Percentiles rank a stretch among this genome's conserved stretches.
These are phyloP conservation scores for Fusarium sp. DNA, from an alignment of 2,329 filamentous ascomycete species.

Conservation along the genomic window DNA sequence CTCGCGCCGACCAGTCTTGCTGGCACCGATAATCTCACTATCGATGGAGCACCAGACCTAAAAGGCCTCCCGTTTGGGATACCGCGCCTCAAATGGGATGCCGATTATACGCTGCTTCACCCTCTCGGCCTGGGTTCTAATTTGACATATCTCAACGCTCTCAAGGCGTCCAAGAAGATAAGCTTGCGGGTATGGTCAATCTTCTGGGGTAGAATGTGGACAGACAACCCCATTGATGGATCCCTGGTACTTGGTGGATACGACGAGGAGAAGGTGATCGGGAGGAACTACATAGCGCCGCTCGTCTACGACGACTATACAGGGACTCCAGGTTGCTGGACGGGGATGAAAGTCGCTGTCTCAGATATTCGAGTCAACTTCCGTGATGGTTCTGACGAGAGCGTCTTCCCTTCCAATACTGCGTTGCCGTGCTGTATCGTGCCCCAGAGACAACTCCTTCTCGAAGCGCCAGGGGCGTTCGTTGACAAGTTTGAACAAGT, in stretches of 20 bases:
- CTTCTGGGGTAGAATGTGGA: constrained; percentile 55
- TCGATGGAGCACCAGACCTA: constrained; percentile 16
- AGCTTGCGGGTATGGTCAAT: constrained; percentile 52
- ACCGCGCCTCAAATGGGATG: constrained; percentile 48
- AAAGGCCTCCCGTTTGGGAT: constrained; percentile 45
- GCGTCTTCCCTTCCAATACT: constrained; percentile 46
- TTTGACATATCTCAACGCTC: constrained; percentile 49
- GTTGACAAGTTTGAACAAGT: too few relatives aligned
- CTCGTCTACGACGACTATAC: constrained; percentile 39
- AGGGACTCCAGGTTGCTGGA: constrained; percentile 36
- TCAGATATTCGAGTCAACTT: constrained; percentile 47
- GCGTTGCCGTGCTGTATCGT: constrained; percentile 48
- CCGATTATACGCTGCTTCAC: constrained; percentile 50
- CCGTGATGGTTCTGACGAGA: constrained; percentile 46
- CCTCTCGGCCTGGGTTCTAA: constrained; percentile 50
- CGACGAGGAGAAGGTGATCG: constrained; percentile 51
- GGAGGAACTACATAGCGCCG: constrained; percentile 47
- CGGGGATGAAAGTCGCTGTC: constrained; percentile 40
- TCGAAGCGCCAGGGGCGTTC: constrained; percentile 48
- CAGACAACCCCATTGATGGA: constrained; percentile 47
- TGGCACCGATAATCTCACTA: constrained; percentile 38
- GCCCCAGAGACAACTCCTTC: constrained; percentile 50
- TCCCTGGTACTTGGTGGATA: constrained; percentile 53
- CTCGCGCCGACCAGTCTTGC: constrained; percentile 42
- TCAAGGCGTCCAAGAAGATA: constrained; percentile 40